Evolutionary conservation across 805 yeast genomes (phyloP).

Genomic region (Spencermartinsiella europaea): DNA sequence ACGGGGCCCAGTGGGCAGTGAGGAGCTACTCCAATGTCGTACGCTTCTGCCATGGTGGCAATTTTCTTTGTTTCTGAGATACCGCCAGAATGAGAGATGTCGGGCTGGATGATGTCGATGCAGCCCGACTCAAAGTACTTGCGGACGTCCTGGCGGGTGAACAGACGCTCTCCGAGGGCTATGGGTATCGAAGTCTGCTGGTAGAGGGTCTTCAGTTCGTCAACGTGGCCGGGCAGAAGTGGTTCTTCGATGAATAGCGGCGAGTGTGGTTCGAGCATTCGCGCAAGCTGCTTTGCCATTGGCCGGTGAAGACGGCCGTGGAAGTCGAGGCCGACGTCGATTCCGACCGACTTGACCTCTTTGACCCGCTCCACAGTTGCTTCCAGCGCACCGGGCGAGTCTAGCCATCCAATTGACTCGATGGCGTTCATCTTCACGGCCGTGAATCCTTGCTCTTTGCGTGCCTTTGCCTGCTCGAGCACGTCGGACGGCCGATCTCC

Average conservation of each 20-base stretch:
- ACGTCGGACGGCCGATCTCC: slow-evolving; percentile 26
- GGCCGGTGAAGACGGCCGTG: slow-evolving; percentile 32
- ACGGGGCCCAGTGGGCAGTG: slow-evolving; percentile 31
- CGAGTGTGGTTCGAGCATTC: slow-evolving; percentile 23
- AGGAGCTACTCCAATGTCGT: slow-evolving; percentile 30
- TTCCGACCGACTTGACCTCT: slow-evolving; percentile 23
- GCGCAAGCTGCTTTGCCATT: slow-evolving; percentile 30
- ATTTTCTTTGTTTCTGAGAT: slow-evolving; percentile 27
- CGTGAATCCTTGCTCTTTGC: slow-evolving; percentile 30
- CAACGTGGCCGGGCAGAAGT: slow-evolving; percentile 26
- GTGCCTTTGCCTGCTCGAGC: slow-evolving; percentile 24
- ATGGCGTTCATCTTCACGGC: slow-evolving; percentile 32
- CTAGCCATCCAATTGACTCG: slow-evolving; percentile 28
- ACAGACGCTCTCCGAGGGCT: slow-evolving; percentile 29
- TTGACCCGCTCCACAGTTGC: slow-evolving; percentile 27
- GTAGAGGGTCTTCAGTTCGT: slow-evolving; percentile 22
- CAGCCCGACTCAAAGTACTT: slow-evolving; percentile 25
- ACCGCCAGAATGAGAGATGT: slow-evolving; percentile 29
- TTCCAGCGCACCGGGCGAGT: slow-evolving; percentile 24
- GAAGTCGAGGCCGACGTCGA: slow-evolving; percentile 30
- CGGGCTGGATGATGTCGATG: slow-evolving; percentile 30
- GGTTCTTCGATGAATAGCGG: slow-evolving; percentile 32
- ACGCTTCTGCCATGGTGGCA: slow-evolving; percentile 29
- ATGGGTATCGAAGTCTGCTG: slow-evolving; percentile 26
- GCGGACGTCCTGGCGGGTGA: slow-evolving; percentile 24